Percentiles rank a stretch among this genome's conserved stretches.
Conservation (phyloP, 768 basidiomycete genomes). For the Sporobolomyces phaffii region DNA sequence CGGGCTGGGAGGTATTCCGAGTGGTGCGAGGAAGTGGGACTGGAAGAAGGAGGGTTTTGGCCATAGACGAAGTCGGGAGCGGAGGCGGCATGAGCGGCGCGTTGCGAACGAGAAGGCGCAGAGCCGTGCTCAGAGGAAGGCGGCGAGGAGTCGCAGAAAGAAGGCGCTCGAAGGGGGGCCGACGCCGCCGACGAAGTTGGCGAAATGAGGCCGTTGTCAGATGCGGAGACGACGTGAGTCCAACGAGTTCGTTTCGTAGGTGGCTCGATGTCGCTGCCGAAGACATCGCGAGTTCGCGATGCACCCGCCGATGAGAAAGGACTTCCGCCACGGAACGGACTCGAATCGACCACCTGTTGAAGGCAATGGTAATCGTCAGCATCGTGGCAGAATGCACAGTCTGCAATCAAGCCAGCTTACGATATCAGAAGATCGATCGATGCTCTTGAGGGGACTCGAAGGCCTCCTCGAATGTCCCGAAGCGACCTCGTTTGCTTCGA, state of each 20-base stretch:
- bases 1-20: conserved; percentile 26
- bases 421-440: conserved; percentile 13
- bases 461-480: background rate
- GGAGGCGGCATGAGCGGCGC: conserved; percentile 14
- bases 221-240: background rate
- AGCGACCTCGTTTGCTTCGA: conserved; percentile 23
- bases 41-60: conserved; percentile 19
- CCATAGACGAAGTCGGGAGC: conserved; percentile 36
- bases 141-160: conserved; percentile 39
- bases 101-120: no score
- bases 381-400: no score
- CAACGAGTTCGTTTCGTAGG: conserved; percentile 26
- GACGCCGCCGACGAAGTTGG: conserved; percentile 28
- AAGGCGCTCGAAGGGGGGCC: conserved; percentile 26
- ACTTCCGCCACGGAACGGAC: background rate
- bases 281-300: conserved; percentile 29
- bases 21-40: conserved; percentile 25
- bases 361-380: no score
- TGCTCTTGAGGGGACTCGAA: conserved; percentile 12
- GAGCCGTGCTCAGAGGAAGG: conserved; percentile 23
- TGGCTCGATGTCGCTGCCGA: conserved; percentile 1
- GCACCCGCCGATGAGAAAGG: conserved; percentile 11
- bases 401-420: no score
- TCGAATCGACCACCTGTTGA: conserved; percentile 24
- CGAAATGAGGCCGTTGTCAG: conserved; percentile 7